Conservation (phyloP, 139 green algal species). For the Eudorina sp. region DNA sequence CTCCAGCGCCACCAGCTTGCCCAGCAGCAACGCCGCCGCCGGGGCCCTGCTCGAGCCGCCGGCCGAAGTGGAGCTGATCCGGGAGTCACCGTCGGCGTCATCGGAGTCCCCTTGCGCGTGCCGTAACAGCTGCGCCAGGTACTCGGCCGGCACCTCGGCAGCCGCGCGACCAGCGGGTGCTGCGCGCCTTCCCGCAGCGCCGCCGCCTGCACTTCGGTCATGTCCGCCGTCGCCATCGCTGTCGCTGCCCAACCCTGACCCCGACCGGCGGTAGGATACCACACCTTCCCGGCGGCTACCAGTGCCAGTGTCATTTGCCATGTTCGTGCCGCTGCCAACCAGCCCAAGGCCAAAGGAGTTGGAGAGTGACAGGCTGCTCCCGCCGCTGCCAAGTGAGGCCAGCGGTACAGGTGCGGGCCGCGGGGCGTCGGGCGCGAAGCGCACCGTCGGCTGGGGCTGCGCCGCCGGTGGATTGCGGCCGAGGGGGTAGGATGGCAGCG, state of each 20-base stretch:
- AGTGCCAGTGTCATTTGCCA: too few relatives aligned
- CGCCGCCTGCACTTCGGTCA: not conserved
- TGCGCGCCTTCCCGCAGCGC: not conserved
- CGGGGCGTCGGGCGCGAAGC: not conserved
- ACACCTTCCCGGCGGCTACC: too few relatives aligned
- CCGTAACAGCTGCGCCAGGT: not conserved
- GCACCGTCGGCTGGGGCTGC: not conserved
- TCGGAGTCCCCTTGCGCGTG: not conserved
- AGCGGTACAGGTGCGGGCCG: not conserved
- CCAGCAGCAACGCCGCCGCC: too few relatives aligned
- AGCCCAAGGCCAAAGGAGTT: not conserved
- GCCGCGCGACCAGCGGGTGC: too few relatives aligned
- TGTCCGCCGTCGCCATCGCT: not conserved
- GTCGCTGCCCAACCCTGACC: too few relatives aligned
- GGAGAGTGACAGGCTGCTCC: constrained; percentile 23
- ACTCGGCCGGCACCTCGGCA: not conserved
- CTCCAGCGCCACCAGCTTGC: too few relatives aligned
- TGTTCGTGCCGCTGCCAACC: not conserved
- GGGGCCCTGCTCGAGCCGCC: not conserved
- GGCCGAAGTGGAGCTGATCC: not conserved
- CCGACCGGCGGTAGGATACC: too few relatives aligned
- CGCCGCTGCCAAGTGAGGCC: not conserved
- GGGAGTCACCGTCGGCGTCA: not conserved
- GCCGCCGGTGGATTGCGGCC: not conserved
- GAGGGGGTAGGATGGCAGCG: not conserved